phyloP scores from a whole-genome alignment of 108 stramenopile species.

The Skeletonema potamos region DNA sequence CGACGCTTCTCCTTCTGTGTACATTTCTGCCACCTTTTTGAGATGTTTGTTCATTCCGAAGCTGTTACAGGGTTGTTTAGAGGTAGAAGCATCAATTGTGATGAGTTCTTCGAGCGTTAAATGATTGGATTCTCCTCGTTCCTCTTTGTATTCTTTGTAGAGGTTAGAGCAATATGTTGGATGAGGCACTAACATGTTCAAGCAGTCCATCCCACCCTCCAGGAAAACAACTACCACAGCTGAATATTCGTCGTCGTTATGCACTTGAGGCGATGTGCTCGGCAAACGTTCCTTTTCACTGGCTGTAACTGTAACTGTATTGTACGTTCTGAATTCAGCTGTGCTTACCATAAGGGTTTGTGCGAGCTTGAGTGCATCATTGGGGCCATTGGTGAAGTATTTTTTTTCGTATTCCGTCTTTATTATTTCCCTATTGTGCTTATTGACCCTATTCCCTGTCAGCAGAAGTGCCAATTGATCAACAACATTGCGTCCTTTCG shows the following conservation, averaged over 20 bases:
- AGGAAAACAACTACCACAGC: constrained; percentile 23
- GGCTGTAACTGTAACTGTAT: neutral
- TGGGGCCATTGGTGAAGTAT: neutral
- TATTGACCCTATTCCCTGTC: constrained; percentile 48
- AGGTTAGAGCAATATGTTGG: constrained; percentile 9
- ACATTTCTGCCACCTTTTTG: constrained; percentile 14
- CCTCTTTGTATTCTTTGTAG: constrained; percentile 19
- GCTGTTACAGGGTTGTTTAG: constrained; percentile 40
- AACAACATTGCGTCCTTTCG: constrained; percentile 13
- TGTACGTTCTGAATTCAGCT: constrained; percentile 22
- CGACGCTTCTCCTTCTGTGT: constrained; percentile 30
- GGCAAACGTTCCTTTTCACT: constrained; percentile 1
- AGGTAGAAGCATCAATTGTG: constrained; percentile 29
- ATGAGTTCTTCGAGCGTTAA: neutral
- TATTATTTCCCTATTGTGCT: constrained; percentile 3
- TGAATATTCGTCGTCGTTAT: too few species aligned
- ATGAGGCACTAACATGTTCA: constrained; percentile 36
- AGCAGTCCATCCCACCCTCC: constrained; percentile 37
- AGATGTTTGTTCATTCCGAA: constrained; percentile 52
- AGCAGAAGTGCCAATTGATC: constrained; percentile 54
- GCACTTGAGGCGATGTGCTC: too few species aligned
- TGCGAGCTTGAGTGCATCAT: constrained; percentile 12
- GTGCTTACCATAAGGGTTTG: constrained; percentile 8
- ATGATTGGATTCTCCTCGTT: neutral
- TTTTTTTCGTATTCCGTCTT: neutral